Evolutionary conservation across 495 filamentous ascomycete species (phyloP), one percentile per base, ranked within the genome.

Genomic region (Aspergillus asperescens): DNA sequence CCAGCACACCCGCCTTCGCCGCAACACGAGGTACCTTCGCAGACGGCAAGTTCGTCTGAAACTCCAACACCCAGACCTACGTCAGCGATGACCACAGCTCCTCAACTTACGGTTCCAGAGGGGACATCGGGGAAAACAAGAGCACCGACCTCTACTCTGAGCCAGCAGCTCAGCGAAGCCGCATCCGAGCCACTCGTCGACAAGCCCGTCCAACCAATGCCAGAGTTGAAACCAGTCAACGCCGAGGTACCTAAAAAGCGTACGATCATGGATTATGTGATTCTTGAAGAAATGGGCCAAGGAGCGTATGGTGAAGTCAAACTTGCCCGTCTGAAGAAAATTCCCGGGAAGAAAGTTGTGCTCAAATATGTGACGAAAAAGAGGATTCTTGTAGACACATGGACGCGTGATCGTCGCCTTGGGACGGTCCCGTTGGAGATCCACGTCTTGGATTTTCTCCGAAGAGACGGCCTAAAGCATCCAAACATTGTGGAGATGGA

Each of bases 401-500:
- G 93, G 93, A 96, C 92, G 27, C 83, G 94, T 35, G 93, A 99
- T 69, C 82, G 93, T 25, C 80, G 87, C 24, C 81, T 99, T 5
- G 93, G 93, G n/a, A 99, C 93, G 0, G 93, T 99, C 3, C 93
- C 93, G 1, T 74, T 99, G 50, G 93, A 99, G 69, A 97, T 99
- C 57, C 93, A 99, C 59, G 93, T 97, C 37, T 76, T 99, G 8
- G 89, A 99, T 65, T 99, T 91, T 63, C 82, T 99, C 1, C 83
- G 90, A 25, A 79, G 87, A 4, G 90, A 95, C 56, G 91, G 88
- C 22, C 75, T 91, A 32, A 85, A 81, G 59, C 93, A 99, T 62
- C 87, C 90, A 20, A 97, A 97, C 61, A 96, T 99, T 53, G 89
- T 99, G 23, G 93, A 97, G 72, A 97, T 99, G 94, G 82, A 86